A percentile compares a stretch with the other conserved stretches of the same genome.
Conservation (phyloP, 2,329 filamentous ascomycete genomes). For the Coniochaeta sp. region DNA sequence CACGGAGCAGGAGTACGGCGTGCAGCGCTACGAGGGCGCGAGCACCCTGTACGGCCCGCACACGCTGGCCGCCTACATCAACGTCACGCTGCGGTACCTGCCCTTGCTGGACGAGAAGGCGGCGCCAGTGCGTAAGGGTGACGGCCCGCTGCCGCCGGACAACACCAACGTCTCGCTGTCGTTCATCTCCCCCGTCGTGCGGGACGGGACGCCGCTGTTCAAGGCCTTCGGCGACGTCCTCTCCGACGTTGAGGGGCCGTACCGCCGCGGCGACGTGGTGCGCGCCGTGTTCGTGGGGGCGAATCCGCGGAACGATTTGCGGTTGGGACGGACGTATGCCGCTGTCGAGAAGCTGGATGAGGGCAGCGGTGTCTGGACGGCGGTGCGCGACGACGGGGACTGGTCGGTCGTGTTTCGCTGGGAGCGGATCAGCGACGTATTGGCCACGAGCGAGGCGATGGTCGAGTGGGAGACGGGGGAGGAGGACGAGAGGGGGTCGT, state of each 20-base stretch:
- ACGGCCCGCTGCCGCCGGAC: conserved; percentile 64
- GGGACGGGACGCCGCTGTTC: conserved; percentile 60
- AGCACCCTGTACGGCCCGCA: conserved; percentile 82
- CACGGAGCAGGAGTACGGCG: conserved; percentile 69
- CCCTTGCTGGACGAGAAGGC: conserved; percentile 54
- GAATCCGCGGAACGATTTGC: conserved; percentile 83
- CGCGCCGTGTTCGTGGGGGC: conserved; percentile 72
- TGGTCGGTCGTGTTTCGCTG: conserved; percentile 81
- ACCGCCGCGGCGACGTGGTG: conserved; percentile 54
- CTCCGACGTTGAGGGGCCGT: conserved; percentile 43
- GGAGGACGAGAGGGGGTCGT: conserved; percentile 55
- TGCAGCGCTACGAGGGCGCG: conserved; percentile 93
- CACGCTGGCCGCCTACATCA: conserved; percentile 80
- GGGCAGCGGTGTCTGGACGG: conserved; percentile 48
- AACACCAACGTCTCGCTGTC: conserved; percentile 68
- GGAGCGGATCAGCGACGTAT: conserved; percentile 60
- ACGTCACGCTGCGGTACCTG: conserved; percentile 68
- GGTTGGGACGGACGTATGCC: conserved; percentile 69
- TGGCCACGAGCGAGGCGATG: conserved; percentile 71
- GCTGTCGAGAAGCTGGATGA: conserved; percentile 59
- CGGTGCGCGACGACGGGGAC: conserved; percentile 66
- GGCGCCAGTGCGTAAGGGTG: conserved; percentile 28
- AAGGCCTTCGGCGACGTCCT: conserved; percentile 65
- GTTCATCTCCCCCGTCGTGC: conserved; percentile 74
- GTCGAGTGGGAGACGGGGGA: conserved; percentile 73